phyloP scores from a whole-genome alignment of 345 rosid species.

The Melaleuca quinquenervia region DNA sequence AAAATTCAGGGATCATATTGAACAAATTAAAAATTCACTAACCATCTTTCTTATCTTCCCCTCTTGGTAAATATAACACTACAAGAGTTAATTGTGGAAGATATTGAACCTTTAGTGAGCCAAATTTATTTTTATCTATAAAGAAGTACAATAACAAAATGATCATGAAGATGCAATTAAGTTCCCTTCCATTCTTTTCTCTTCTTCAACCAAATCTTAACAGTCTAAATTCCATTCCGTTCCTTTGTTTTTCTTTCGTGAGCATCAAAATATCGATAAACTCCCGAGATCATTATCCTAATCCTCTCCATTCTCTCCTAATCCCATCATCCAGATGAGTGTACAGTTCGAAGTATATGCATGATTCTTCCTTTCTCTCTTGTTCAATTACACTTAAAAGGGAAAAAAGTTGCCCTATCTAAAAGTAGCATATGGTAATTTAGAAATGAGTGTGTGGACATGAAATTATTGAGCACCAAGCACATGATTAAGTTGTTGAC shows the following conservation, averaged over 20 bases:
- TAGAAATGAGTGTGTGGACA: background rate
- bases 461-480: background rate
- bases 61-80: too few relatives aligned
- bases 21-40: too few relatives aligned
- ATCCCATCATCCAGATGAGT: background rate
- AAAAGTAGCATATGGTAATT: background rate
- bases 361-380: background rate
- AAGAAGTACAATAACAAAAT: background rate
- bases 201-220: background rate
- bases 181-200: background rate
- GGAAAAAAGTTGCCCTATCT: background rate
- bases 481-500: background rate
- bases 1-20: too few relatives aligned
- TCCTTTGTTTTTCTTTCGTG: background rate
- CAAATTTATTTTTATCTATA: background rate
- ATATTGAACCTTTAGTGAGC: background rate
- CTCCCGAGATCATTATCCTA: background rate
- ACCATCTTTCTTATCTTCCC: too few relatives aligned
- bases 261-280: background rate
- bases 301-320: background rate
- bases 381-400: background rate
- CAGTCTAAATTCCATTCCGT: background rate
- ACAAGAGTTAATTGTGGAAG: too few relatives aligned
- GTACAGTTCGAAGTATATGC: background rate
- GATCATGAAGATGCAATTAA: background rate